These are phyloP conservation scores for Citropsis articulata DNA, from an alignment of 345 rosid genomes.

Conservation along the genomic window DNA sequence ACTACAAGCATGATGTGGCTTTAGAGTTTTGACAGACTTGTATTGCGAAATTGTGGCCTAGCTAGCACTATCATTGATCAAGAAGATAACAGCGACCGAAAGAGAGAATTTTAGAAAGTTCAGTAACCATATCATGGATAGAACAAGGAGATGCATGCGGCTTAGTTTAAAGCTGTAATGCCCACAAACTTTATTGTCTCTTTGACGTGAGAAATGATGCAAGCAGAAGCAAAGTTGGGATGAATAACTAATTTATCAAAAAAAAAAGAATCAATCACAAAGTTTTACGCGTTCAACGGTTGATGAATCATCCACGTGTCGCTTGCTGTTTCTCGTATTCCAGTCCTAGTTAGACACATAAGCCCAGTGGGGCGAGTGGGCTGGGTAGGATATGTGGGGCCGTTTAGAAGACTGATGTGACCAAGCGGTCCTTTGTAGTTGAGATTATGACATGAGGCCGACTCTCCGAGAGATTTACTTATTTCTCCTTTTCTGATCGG, in stretches of 20 bases:
- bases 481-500: no score
- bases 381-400: not conserved
- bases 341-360: no score
- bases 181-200: not conserved
- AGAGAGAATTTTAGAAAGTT: no score
- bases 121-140: not conserved
- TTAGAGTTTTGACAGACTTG: no score
- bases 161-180: not conserved
- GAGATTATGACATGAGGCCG: not conserved
- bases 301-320: no score
- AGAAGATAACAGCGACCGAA: no score
- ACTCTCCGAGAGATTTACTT: not conserved
- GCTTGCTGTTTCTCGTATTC: no score
- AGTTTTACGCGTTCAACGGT: no score
- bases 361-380: not conserved
- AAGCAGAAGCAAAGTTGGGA: not conserved
- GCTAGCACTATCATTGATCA: not conserved
- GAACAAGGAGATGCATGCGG: not conserved
- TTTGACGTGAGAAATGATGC: constrained; percentile 19
- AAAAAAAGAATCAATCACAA: not conserved
- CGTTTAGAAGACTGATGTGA: not conserved
- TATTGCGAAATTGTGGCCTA: no score
- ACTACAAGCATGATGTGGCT: no score
- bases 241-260: no score
- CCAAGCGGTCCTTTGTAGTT: not conserved